A percentile compares a stretch with the other conserved stretches of the same genome.
These are phyloP conservation scores for Lentinula boryana DNA, from an alignment of 768 basidiomycete genomes.

Conservation along the genomic window DNA sequence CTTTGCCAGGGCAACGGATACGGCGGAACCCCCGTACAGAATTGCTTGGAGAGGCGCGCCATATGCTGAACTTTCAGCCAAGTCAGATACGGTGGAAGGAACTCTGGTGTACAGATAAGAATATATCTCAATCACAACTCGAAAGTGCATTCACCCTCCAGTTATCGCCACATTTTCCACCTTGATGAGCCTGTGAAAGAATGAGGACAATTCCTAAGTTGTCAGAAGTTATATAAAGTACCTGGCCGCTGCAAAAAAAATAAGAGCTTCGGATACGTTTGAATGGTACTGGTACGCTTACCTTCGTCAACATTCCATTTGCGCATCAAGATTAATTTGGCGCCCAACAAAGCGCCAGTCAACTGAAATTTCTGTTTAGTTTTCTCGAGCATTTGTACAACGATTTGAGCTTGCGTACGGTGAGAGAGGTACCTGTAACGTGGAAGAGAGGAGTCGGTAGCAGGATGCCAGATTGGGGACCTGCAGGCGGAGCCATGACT, in stretches of 20 bases:
- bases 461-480: slow-evolving; percentile 1
- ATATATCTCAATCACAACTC: neutral
- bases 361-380: neutral
- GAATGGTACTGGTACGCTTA: neutral
- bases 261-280: neutral
- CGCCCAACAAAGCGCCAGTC: neutral
- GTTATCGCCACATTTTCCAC: neutral
- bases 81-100: neutral
- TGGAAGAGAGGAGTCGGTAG: slow-evolving; percentile 4
- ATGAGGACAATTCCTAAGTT: neutral
- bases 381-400: neutral
- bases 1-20: neutral
- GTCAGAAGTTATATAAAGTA: neutral
- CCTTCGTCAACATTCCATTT: slow-evolving; percentile 4
- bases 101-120: neutral
- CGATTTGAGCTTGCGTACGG: neutral
- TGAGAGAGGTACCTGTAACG: slow-evolving; percentile 1
- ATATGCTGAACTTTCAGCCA: slow-evolving; percentile 1
- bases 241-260: neutral
- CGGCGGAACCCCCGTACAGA: neutral
- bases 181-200: neutral
- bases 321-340: neutral
- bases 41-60: neutral
- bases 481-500: neutral
- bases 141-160: neutral